Conservation (phyloP, 495 filamentous ascomycete species). For the Penicillium mononematosum region DNA sequence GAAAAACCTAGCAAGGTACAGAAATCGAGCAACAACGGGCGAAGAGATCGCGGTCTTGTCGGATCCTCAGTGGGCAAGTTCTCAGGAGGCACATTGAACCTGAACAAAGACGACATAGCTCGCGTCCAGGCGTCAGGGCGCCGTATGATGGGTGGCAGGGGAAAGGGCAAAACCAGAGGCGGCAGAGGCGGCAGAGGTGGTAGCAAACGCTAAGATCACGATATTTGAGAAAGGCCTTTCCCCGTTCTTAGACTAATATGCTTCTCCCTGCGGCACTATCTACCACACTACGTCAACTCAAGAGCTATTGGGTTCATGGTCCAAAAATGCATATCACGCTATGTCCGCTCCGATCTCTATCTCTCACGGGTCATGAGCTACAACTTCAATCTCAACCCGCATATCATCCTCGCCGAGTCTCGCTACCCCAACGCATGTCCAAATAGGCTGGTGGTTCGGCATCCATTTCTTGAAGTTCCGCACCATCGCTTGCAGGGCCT, state of each 20-base stretch:
- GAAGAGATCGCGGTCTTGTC: constrained; percentile 66
- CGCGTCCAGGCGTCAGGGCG: constrained; percentile 56
- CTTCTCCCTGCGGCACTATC: not conserved
- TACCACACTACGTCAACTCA: not conserved
- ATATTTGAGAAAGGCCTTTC: not conserved
- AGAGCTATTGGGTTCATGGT: constrained; percentile 1
- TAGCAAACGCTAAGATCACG: constrained; percentile 8
- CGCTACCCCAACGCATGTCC: constrained; percentile 48
- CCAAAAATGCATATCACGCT: not conserved
- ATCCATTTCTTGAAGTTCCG: constrained; percentile 49
- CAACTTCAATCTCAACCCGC: constrained; percentile 59
- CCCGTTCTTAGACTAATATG: not conserved
- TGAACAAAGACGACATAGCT: constrained; percentile 74
- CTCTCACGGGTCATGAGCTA: constrained; percentile 36
- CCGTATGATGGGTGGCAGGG: constrained; percentile 31
- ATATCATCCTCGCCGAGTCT: constrained; percentile 46
- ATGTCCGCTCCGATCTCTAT: not conserved
- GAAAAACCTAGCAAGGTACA: constrained; percentile 60
- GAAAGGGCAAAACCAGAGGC: constrained; percentile 30
- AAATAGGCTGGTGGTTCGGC: constrained; percentile 50
- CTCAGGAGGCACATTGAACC: constrained; percentile 69
- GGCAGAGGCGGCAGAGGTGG: constrained; percentile 20
- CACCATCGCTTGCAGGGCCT: constrained; percentile 41
- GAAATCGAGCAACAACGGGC: constrained; percentile 39
- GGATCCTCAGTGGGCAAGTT: constrained; percentile 78